Conservation (phyloP, 371 early-diverging fungal species). For the Rhizomucor miehei region DNA sequence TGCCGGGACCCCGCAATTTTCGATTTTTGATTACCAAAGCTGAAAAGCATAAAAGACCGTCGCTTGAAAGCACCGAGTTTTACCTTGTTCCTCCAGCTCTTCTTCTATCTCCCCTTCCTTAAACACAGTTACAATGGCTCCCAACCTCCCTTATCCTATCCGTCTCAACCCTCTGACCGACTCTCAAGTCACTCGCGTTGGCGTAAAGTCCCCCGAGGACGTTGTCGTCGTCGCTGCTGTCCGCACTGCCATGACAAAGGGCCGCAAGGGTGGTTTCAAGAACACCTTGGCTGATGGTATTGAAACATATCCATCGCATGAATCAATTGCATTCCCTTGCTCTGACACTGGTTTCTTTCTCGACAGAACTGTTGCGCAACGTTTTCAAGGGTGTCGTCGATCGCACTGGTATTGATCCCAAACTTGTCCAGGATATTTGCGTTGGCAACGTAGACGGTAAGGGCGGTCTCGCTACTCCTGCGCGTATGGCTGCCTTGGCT, state of each 20-base stretch:
- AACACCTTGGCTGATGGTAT: slow-evolving; percentile 71
- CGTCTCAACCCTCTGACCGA: slow-evolving; percentile 12
- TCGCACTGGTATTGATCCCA: slow-evolving; percentile 82
- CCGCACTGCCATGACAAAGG: slow-evolving; percentile 87
- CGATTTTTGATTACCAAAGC: too few relatives aligned
- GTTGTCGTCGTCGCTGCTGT: slow-evolving; percentile 79
- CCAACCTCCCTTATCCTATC: slow-evolving; percentile 20
- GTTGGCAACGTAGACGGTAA: slow-evolving; percentile 93
- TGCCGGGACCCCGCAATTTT: too few relatives aligned
- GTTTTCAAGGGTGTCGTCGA: slow-evolving; percentile 81
- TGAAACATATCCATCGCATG: not conserved
- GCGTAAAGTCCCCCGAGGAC: slow-evolving; percentile 74
- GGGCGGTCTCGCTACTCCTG: slow-evolving; percentile 90
- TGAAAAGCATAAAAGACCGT: too few relatives aligned
- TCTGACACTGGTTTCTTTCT: not conserved
- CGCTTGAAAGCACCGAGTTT: too few relatives aligned
- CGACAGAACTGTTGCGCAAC: slow-evolving; percentile 71
- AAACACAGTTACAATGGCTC: not conserved
- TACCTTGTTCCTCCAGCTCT: too few relatives aligned
- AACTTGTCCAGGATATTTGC: slow-evolving; percentile 87
- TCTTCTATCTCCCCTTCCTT: too few relatives aligned
- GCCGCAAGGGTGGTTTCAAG: slow-evolving; percentile 90
- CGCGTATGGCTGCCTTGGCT: slow-evolving; percentile 94
- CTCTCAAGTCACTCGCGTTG: slow-evolving; percentile 32
- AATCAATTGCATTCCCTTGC: not conserved